Evolutionary conservation across 345 rosid species (phyloP), one percentile per base, ranked within the genome.

Genomic region (Carallia brachiata): DNA sequence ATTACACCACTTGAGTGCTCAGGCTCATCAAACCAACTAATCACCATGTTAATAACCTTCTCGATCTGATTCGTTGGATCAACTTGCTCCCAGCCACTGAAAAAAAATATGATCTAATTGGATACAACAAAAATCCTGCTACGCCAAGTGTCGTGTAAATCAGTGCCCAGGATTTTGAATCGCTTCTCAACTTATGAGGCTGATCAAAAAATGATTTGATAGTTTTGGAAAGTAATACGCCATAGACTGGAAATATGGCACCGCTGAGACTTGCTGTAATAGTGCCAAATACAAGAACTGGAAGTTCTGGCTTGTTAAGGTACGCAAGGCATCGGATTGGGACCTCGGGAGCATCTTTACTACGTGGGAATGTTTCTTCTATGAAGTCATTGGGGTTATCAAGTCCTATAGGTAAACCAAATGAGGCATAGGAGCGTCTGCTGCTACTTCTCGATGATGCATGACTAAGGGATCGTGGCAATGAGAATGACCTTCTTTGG

Each of bases 11-110:
- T 90, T 55, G 76, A 68, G 50, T 94, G 86, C 50, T 84, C 83
- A 12, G 91, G 84, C 37, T 83, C 90, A 73, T 94, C 96, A 6
- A 91, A 91, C 95, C 97, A 94, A 28, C 90, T 81, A 65, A 91
- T 82, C 77, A 91, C 96, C 97, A 91, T 94, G 62, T 48, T 72
- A 73, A 94, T 86, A 52, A 90, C 97, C 79, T 86, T 94, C 85
- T 89, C 90, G 74, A 72, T 64, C 97, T 79, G 56, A 94, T 82
- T 67, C 93, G 75, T 71, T 85, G 85, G 69, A 91, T 85, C 39
- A 94, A 62, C 68, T 81, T 94, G 50, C 84, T 82, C 28, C 98
- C 96, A 6, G 97, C 98, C 15, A 87, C 70, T 0, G 96, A 78
- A 80, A 91, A 94, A 70, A 94, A 85, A 52, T 81, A 86, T 5